phyloP scores from a whole-genome alignment of 352 stramenopile species.

The Phytophthora colocasiae region DNA sequence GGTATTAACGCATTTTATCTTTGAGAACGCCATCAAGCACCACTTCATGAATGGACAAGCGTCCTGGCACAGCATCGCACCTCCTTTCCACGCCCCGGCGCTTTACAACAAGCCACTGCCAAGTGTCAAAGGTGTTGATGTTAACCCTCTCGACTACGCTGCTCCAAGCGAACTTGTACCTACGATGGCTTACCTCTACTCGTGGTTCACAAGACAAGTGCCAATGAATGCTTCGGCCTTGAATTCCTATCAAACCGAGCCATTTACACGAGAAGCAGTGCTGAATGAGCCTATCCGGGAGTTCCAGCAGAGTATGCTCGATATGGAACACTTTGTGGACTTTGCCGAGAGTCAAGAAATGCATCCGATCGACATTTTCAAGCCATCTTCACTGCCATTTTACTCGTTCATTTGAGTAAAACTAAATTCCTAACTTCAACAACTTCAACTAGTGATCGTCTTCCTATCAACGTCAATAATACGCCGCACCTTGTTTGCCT shows the following conservation, averaged over 20 bases:
- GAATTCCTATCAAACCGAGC: constrained; percentile 27
- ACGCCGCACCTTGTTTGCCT: constrained; percentile 6
- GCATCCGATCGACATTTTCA: constrained; percentile 65
- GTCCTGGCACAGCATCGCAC: constrained; percentile 46
- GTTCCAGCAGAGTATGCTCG: constrained; percentile 40
- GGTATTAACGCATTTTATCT: constrained; percentile 50
- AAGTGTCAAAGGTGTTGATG: constrained; percentile 30
- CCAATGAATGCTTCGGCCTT: constrained; percentile 27
- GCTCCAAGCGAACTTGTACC: constrained; percentile 44
- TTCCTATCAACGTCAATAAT: constrained; percentile 16
- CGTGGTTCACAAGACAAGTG: constrained; percentile 37
- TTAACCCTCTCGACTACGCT: constrained; percentile 47
- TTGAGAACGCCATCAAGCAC: constrained; percentile 48
- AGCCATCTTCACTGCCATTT: constrained; percentile 38
- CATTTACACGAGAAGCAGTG: constrained; percentile 29
- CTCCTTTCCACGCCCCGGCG: constrained; percentile 35
- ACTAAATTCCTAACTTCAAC: no score
- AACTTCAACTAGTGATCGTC: constrained; percentile 17
- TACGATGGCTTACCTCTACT: constrained; percentile 36
- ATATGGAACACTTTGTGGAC: constrained; percentile 47
- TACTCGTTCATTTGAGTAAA: constrained; percentile 39
- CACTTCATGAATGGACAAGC: constrained; percentile 54
- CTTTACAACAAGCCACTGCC: constrained; percentile 45
- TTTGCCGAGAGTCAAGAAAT: constrained; percentile 91
- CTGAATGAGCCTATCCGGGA: constrained; percentile 28